Base-by-base conservation (phyloP, 1,284 basidiomycete species). In the Hymenochaete sp. region DNA sequence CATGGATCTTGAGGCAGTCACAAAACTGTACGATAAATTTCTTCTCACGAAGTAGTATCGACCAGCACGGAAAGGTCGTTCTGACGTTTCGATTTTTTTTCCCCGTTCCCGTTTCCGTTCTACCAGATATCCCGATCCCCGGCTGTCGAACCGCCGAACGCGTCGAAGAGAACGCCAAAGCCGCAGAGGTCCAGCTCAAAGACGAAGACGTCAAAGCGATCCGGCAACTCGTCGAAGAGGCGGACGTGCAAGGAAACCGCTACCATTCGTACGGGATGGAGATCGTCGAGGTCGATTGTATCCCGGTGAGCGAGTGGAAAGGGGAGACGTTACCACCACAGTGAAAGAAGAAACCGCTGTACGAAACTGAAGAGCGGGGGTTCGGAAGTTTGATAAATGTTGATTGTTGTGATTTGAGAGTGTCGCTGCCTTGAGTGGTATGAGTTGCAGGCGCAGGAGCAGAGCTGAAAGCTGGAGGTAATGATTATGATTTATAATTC, bases 1-100 rank as follows among this genome's bases (percentile, higher is more conserved):
- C 68, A 1, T 71, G 68, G 68, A 43, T 66, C 31, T 49, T 59
- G 14, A 53, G 53, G 22, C 59, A 57, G 55, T 55, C 54, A 40
- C 53, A 52, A 29, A 55, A 56, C 45, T 54, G 60, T 42, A 32
- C 5, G 32, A 6, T n/a, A n/a, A n/a, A n/a, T 35, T 35, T 16
- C 13, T 6, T n/a, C 9, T 31, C 9, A 31, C 10, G 14, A 10
- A 10, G 14, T 31, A 31, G 28, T 9, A 31, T 10, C 14, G 14
- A n/a, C n/a, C n/a, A n/a, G n/a, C 13, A 16, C 14, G 14, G 14
- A 35, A 35, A 16, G n/a, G n/a, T n/a, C n/a, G n/a, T n/a, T n/a
- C n/a, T n/a, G n/a, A n/a, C n/a, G n/a, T n/a, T n/a, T n/a, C n/a
- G n/a, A n/a, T n/a, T n/a, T n/a, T n/a, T n/a, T n/a, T n/a, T n/a